Base-by-base conservation (phyloP, 2,329 filamentous ascomycete species). In the Neonectria faginata region DNA sequence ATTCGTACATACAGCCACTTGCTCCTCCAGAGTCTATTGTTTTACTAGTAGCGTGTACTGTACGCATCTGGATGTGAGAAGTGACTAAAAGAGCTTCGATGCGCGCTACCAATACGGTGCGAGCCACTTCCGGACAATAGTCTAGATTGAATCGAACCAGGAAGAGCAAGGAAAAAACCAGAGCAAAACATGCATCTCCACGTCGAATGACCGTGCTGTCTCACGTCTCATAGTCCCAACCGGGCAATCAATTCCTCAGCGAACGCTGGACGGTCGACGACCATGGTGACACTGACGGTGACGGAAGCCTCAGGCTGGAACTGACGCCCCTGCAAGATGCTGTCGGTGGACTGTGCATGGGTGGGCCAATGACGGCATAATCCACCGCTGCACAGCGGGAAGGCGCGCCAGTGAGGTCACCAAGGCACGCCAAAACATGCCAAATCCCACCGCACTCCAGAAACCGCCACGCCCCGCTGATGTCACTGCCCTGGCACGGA, bases 351-450 rank as follows among this genome's bases (percentile, higher is more conserved):
- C n/a, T 9, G n/a, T 20, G 16, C 39, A 3, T 3, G n/a, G 39
- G n/a, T 42, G 39, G 39, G 10, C 39, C 39, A 42, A 20, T 42
- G 71, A 73, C 71, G 71, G 70, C 68, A 73, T 71, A 22, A 42
- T 25, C 53, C 62, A 59, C 33, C n/a, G 22, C 42, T 9, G 39
- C 50, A 31, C 56, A 20, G n/a, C 48, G 41, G 44, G 27, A 29
- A 54, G 33, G 47, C n/a, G 63, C 68, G 67, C 70, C 67, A 70
- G 67, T 73, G 71, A 73, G 65, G 70, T 73, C 71, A 73, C 70
- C 52, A 41, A 29, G 16, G 33, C 31, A 66, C 56, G 60, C 70
- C 66, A 62, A 42, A 42, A 42, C 36, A n/a, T 12, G 36, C 36
- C 36, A n/a, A 39, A n/a, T 39, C 36, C 36, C 36, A 39, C 36